These are phyloP conservation scores for Rhizoctonia solani DNA, from an alignment of 1,284 basidiomycete genomes.

Conservation along the genomic window DNA sequence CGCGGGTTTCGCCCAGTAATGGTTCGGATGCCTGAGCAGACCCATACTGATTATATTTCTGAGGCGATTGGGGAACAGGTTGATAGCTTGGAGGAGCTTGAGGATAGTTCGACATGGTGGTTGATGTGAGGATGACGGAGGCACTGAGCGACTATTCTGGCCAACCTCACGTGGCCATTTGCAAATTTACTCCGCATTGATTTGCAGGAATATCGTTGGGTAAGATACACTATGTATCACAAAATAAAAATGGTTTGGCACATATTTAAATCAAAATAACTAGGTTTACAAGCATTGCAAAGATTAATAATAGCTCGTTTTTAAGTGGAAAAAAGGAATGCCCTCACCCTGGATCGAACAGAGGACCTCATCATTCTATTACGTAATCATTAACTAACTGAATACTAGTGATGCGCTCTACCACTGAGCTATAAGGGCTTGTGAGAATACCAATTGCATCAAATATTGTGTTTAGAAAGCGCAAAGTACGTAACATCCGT, in stretches of 20 bases:
- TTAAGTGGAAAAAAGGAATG: background rate
- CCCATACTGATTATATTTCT: slow-evolving; percentile 30
- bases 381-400: background rate
- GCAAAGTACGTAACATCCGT: too few relatives aligned
- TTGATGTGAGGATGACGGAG: background rate
- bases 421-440: slow-evolving; percentile 44
- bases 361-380: slow-evolving; percentile 23
- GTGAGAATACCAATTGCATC: background rate
- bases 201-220: background rate
- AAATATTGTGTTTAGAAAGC: background rate
- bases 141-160: background rate
- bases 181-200: background rate
- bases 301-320: background rate
- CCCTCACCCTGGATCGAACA: slow-evolving; percentile 27
- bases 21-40: slow-evolving; percentile 18
- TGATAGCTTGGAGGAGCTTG: slow-evolving; percentile 29
- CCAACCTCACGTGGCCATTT: background rate
- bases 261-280: background rate
- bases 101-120: slow-evolving; percentile 31
- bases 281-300: background rate
- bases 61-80: slow-evolving; percentile 26
- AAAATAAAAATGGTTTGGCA: background rate
- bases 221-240: background rate
- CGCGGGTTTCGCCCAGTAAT: slow-evolving; percentile 16
- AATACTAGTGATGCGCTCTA: slow-evolving; percentile 46